Percentiles rank a stretch among this genome's conserved stretches.
Conservation (phyloP, 1,284 basidiomycete genomes). For the Inonotus hispidus region DNA sequence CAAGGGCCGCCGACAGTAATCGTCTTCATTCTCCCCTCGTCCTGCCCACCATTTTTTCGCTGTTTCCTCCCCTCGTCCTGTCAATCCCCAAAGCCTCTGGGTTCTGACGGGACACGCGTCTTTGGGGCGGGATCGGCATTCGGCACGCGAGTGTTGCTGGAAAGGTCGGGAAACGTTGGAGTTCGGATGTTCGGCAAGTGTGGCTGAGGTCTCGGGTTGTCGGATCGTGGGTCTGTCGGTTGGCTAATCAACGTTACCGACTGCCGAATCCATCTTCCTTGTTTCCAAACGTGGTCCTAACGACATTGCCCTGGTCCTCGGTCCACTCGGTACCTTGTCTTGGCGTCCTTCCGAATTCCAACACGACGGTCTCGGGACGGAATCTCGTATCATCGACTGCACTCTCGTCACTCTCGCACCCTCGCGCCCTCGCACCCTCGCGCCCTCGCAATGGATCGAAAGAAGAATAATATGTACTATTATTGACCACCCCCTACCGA, state of each 20-base stretch:
- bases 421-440: not conserved
- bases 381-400: not conserved
- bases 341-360: not conserved
- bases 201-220: not conserved
- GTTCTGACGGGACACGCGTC: too few relatives aligned
- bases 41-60: not conserved
- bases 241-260: not conserved
- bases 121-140: not conserved
- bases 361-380: not conserved
- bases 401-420: not conserved
- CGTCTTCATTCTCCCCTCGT: not conserved
- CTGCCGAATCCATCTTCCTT: not conserved
- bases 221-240: not conserved
- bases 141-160: too few relatives aligned
- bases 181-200: not conserved
- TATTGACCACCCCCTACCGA: not conserved
- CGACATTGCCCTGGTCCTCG: not conserved
- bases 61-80: not conserved
- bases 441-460: not conserved
- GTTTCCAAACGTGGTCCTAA: not conserved
- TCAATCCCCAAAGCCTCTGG: not conserved
- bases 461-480: not conserved
- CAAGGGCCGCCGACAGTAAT: slow-evolving; percentile 26
- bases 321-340: not conserved
- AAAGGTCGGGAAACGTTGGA: not conserved